Base-by-base conservation (phyloP, 78 protist genomes). In the Corallochytrium limacisporum region DNA sequence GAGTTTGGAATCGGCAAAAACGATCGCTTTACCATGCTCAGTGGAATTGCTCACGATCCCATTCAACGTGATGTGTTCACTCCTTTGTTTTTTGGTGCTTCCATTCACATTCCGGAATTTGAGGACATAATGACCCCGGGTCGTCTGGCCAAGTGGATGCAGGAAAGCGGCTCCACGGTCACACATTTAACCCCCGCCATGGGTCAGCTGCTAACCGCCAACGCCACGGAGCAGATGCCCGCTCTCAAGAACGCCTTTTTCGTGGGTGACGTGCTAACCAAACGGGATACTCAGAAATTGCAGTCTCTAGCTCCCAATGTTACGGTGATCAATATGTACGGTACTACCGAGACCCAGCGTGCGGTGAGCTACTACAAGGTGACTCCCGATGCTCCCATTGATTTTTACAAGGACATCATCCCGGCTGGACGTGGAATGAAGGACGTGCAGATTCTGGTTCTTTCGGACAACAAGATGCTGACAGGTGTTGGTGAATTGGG, bases 21-120 rank as follows among this genome's bases (percentile, higher is more conserved):
- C 3, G 72, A 63, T 38, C 56, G 79, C 29, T 79, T 85, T 22
- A 46, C 79, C n/a, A 84, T 78, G 89, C 56, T 68, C 28, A 72
- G 81, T 0, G 90, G 90, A 35, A 85, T 85, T 53, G 78, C 86
- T 15, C 90, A 85, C 77, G 90, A 85, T 39, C 90, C 90, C 8
- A 93, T 85, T 31, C 90, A 85, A 43, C 66, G 90, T 13, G 86
- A 85, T 47, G 62, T 85, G 32, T 85, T 85, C 77, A 85, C 91
- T 4, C 91, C 91, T 3, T 12, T 79, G 39, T 79, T 74, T 74
- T 12, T 81, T n/a, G 91, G 91, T 8, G 91, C 91, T 1, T 6
- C 46, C 16, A 75, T 84, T 20, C 60, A 44, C 62, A 72, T 84
- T 7, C 85, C 85, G 2, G 49, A 37, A 26, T 53, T 55, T 6